Evolutionary conservation across 164 flowering plant species (phyloP).

Genomic region (Pachysandra terminalis): DNA sequence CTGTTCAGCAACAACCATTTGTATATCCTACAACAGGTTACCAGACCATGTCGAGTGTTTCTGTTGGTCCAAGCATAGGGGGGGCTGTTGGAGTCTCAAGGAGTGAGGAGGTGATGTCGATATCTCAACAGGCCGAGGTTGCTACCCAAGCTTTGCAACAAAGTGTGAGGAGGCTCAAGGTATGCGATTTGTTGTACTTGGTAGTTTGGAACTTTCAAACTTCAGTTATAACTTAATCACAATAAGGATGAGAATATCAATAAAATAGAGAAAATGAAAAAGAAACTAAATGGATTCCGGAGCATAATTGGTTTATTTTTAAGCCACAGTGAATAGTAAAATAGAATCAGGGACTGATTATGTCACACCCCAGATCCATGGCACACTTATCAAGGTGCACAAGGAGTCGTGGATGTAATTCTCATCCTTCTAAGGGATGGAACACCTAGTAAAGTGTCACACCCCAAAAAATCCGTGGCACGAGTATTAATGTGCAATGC

Average conservation of each 20-base stretch:
- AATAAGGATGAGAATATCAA: background rate
- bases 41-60: constrained; percentile 11
- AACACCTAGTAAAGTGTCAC: too few relatives aligned
- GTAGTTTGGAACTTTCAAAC: background rate
- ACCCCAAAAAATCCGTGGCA: too few relatives aligned
- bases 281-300: too few relatives aligned
- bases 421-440: too few relatives aligned
- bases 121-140: constrained; percentile 72
- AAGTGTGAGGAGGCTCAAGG: constrained; percentile 57
- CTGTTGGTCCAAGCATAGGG: constrained; percentile 36
- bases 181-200: constrained; percentile 17
- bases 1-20: constrained; percentile 28
- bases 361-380: too few relatives aligned
- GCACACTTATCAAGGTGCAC: too few relatives aligned
- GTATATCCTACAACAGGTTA: constrained; percentile 26
- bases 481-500: too few relatives aligned
- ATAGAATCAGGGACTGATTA: too few relatives aligned
- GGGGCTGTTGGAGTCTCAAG: constrained; percentile 42
- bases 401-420: too few relatives aligned
- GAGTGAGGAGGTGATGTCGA: constrained; percentile 48
- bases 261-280: too few relatives aligned
- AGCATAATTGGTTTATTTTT: too few relatives aligned
- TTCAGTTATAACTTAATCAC: background rate
- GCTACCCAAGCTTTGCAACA: constrained; percentile 68
- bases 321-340: too few relatives aligned